These are phyloP conservation scores for Noccaea caerulescens DNA, from an alignment of 345 rosid genomes.

Conservation along the genomic window DNA sequence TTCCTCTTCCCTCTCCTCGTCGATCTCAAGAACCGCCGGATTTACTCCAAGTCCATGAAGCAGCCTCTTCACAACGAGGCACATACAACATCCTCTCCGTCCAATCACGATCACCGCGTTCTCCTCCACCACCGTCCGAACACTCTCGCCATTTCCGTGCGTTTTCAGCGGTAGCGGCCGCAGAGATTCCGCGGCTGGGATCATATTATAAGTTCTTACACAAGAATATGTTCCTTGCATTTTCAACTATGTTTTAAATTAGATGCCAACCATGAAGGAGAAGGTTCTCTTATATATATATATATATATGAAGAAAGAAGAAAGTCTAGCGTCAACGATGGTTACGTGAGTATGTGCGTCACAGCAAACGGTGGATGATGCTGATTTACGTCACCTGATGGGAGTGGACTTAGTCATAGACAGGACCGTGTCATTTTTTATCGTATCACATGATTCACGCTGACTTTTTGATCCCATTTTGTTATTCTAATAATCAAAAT, in stretches of 20 bases:
- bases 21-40: constrained; percentile 67
- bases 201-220: constrained; percentile 37
- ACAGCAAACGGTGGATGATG: constrained; percentile 50
- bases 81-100: constrained; percentile 74
- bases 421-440: constrained; percentile 32
- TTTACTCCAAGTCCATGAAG: constrained; percentile 77
- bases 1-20: constrained; percentile 54
- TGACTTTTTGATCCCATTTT: constrained; percentile 15
- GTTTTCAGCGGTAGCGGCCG: constrained; percentile 16
- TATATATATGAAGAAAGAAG: constrained; percentile 10
- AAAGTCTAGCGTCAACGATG: constrained; percentile 63
- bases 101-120: constrained; percentile 70
- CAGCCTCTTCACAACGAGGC: constrained; percentile 70
- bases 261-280: neutral
- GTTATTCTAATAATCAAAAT: constrained; percentile 12
- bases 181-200: constrained; percentile 20
- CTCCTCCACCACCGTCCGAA: constrained; percentile 51
- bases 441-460: constrained; percentile 34
- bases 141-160: constrained; percentile 35
- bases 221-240: constrained; percentile 73
- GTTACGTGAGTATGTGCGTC: constrained; percentile 64
- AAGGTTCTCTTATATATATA: constrained; percentile 12
- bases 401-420: constrained; percentile 47
- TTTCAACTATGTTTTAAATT: neutral
- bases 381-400: constrained; percentile 46